Evolutionary conservation across 2,329 filamentous ascomycete species (phyloP).

Genomic region (Aspergillus pseudoglaucus): DNA sequence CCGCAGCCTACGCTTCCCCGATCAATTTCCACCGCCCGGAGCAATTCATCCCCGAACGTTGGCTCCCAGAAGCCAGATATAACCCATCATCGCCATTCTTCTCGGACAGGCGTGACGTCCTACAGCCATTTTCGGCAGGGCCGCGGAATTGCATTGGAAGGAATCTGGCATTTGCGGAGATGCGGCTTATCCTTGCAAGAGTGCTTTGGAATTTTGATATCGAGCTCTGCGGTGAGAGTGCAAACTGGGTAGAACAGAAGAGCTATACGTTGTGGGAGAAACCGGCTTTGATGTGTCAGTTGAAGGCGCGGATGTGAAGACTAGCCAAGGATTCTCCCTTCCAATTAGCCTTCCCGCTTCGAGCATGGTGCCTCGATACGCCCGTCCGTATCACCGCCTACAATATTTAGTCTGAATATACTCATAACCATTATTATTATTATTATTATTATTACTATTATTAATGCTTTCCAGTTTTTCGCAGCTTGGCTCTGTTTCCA

Average conservation of each 20-base stretch:
- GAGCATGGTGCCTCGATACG: no score
- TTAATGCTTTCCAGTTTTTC: no score
- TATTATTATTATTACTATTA: no score
- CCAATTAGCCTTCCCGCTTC: no score
- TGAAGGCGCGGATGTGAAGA: neutral
- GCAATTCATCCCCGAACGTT: slow-evolving; percentile 45
- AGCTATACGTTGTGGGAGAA: slow-evolving; percentile 37
- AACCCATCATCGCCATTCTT: slow-evolving; percentile 25
- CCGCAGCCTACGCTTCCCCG: slow-evolving; percentile 37
- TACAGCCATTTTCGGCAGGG: slow-evolving; percentile 45
- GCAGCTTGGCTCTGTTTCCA: no score
- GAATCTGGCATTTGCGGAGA: slow-evolving; percentile 46
- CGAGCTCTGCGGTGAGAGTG: slow-evolving; percentile 30
- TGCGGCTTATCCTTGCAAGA: slow-evolving; percentile 43
- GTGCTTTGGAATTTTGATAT: slow-evolving; percentile 47
- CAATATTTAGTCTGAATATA: no score
- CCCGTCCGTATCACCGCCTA: no score
- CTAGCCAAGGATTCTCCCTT: no score
- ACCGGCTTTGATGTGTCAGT: slow-evolving; percentile 18
- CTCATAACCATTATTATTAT: no score
- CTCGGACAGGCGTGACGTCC: slow-evolving; percentile 37
- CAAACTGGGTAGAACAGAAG: slow-evolving; percentile 33
- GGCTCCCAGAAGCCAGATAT: slow-evolving; percentile 20
- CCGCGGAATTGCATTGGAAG: slow-evolving; percentile 46
- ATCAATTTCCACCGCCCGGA: slow-evolving; percentile 40